These are phyloP conservation scores for Alternaria brassicicola DNA, from an alignment of 2,329 filamentous ascomycete species.

Conservation along the genomic window DNA sequence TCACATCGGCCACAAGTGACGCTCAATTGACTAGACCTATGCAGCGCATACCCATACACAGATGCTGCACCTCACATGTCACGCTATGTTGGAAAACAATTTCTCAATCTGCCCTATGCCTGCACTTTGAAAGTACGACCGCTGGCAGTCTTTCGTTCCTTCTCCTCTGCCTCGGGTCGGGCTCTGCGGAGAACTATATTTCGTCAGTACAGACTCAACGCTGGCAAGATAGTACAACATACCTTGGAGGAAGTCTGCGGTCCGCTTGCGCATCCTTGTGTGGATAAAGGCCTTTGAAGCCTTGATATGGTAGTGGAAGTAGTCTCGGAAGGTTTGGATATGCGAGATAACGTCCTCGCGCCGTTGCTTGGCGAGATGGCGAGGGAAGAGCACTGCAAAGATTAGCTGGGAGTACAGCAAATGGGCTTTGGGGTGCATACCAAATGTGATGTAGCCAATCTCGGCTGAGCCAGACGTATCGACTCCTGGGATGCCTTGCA, in stretches of 20 bases:
- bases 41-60: background rate
- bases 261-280: slow-evolving; percentile 95
- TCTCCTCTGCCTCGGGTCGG: slow-evolving; percentile 92
- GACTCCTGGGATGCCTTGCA: slow-evolving; percentile 86
- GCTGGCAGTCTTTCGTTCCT: slow-evolving; percentile 97
- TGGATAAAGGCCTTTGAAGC: slow-evolving; percentile 99
- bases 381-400: slow-evolving; percentile 82
- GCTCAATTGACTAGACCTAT: background rate
- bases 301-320: slow-evolving; percentile 99
- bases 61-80: background rate
- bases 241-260: slow-evolving; percentile 98
- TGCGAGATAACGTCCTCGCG: slow-evolving; percentile 97
- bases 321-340: slow-evolving; percentile 99
- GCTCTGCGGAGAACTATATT: slow-evolving; percentile 86
- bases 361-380: slow-evolving; percentile 87
- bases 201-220: slow-evolving; percentile 43
- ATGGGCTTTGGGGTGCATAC: slow-evolving; percentile 58
- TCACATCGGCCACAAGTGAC: background rate
- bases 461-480: slow-evolving; percentile 74
- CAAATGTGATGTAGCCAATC: slow-evolving; percentile 97
- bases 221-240: slow-evolving; percentile 36
- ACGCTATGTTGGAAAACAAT: background rate
- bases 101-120: slow-evolving; percentile 30
- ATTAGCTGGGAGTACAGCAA: slow-evolving; percentile 22
- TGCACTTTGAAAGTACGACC: slow-evolving; percentile 85